Evolutionary conservation across 805 yeast genomes (phyloP), one percentile per base, ranked within the genome.

Genomic region (Dipodascopsis tothii): DNA sequence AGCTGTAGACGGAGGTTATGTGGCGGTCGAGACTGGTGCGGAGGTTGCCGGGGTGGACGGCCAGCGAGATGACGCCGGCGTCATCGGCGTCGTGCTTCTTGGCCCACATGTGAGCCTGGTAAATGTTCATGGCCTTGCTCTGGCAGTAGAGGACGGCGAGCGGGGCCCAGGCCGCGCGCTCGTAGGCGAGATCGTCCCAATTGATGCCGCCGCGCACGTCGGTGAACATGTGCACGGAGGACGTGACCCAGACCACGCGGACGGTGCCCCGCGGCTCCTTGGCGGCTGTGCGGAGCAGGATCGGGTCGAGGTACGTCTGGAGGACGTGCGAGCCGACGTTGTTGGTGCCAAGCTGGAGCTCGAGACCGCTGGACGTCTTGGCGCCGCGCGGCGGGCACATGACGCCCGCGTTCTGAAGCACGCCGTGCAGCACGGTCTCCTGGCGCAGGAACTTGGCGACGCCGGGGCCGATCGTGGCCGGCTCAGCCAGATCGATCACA

Each of bases 201-300:
- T 65, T 52, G 18, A 70, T 60, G 16, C 65, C 70, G 20, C 60
- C 60, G 5, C 45, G 32, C 4, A 61, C 58, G 1, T 70, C 59
- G 0, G 59, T 52, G 17, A 49, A 27, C 21, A 48, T 41, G 30
- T 66, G 71, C 1, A 64, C 71, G 28, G 62, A 37, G 0, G 77
- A 72, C 1, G 73, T 52, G 1, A 72, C 62, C 69, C 75, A 73
- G 5, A 74, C 64, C 27, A 73, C 60, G 39, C 78, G 61, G 7
- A 58, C 60, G 7, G 70, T 61, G 38, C 51, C 55, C 28, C 42
- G 19, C 16, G 59, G 54, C 9, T 60, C 55, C 2, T 44, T 44
- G 33, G 56, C 45, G 2, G 67, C 61, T 2, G 72, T 59, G 21
- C 61, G 52, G 21, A 63, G 43, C 16, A 74, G 46, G 3, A 70